Base-by-base conservation (phyloP, 2,329 filamentous ascomycete species). In the Sporothrix dimorphospora region DNA sequence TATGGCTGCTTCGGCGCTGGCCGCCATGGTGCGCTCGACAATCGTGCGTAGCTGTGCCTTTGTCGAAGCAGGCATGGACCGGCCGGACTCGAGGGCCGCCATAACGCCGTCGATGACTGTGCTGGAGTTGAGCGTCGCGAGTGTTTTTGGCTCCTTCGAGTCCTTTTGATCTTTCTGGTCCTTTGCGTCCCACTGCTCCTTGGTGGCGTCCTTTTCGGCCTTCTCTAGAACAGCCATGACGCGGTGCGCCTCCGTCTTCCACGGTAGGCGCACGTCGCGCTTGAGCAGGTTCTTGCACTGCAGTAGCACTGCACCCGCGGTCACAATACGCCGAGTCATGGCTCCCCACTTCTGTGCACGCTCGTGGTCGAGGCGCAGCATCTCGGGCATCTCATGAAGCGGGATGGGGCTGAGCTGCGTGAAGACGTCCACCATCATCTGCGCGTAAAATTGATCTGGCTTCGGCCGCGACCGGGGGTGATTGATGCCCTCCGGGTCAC, bases 271-370 rank as follows among this genome's bases (percentile, higher is more conserved):
- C 3, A 94, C 91, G 77, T 95, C 92, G 19, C 93, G 89, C 81
- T 94, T 94, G 42, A 96, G 86, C 8, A 95, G 84, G 76, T 94
- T 95, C 83, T 96, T 96, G 80, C 91, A 91, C 69, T 94, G 93
- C 16, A 95, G 82, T 38, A 94, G 83, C 65, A 95, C 91, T 0
- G 92, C 91, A 1, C 91, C 92, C 3, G 91, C 88, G 0, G 91
- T 92, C 27, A 92, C 88, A 76, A 95, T 90, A 59, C 89, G 87
- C 61, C 91, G 81, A 0, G 89, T 85, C 72, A 89, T 84, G 34
- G 82, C 79, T 9, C 89, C 87, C 65, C 89, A 85, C 27, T 85
- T 84, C 2, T 82, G 80, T 55, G 93, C 87, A 19, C 92, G 91
- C 70, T 85, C 86, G 53, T 84, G 79, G 76, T 96, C 93, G 1